These are phyloP conservation scores for Oehlia diaphana DNA, from an alignment of 192 early-diverging fungal species.

Conservation along the genomic window DNA sequence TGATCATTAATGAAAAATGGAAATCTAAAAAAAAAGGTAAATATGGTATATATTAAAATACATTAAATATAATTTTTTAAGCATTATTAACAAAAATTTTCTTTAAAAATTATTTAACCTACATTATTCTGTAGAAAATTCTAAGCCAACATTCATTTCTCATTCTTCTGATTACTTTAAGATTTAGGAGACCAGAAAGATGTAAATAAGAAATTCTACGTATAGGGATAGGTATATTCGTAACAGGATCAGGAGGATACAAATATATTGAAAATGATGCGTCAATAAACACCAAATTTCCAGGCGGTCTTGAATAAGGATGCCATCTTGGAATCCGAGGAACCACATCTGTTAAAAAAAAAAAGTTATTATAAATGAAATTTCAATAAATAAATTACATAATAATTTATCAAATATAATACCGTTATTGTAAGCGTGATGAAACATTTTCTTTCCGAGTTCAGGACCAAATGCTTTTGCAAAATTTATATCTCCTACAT, in stretches of 20 bases:
- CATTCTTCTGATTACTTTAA: slow-evolving; percentile 45
- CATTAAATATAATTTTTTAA: not conserved
- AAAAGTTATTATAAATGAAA: not conserved
- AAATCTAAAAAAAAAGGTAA: not conserved
- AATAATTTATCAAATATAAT: slow-evolving; percentile 17
- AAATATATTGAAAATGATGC: slow-evolving; percentile 44
- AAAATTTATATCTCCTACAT: slow-evolving; percentile 51
- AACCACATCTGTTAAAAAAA: not conserved
- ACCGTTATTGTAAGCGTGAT: slow-evolving; percentile 58
- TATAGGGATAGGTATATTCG: slow-evolving; percentile 49
- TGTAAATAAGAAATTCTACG: slow-evolving; percentile 54
- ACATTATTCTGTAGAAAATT: slow-evolving; percentile 44
- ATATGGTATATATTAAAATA: not conserved
- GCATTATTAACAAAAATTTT: too few relatives aligned
- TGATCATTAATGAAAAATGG: slow-evolving; percentile 60
- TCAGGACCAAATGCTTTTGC: slow-evolving; percentile 47
- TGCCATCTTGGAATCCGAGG: slow-evolving; percentile 37
- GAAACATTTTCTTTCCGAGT: slow-evolving; percentile 54
- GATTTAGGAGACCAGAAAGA: slow-evolving; percentile 52
- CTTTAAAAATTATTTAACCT: not conserved
- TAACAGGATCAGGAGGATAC: slow-evolving; percentile 53
- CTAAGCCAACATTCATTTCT: slow-evolving; percentile 45
- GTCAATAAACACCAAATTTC: slow-evolving; percentile 56
- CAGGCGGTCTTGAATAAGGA: slow-evolving; percentile 52
- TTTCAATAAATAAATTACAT: not conserved